Evolutionary conservation across 495 filamentous ascomycete genomes (phyloP), one percentile per base, ranked within the genome.

Genomic region (Daldinia childiae): DNA sequence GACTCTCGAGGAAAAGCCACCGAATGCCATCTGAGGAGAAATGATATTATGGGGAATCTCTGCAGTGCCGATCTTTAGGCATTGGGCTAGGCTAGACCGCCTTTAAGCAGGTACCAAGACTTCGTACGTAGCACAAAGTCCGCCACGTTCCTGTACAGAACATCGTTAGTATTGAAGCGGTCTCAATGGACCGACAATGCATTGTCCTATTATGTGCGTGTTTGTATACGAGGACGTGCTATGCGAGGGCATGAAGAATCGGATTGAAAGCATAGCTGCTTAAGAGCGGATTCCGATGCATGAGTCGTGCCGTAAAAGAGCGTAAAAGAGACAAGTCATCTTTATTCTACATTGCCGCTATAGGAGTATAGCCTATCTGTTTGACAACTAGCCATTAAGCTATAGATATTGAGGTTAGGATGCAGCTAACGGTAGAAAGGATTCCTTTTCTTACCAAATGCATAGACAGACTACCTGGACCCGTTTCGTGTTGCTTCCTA

Each of bases 11-110:
- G 4, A 54, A 32, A 69, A 69, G 66, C 66, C 66, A 69, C 71
- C 54, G 66, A 66, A 73, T 64, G 71, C 71, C 52, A 62, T 62
- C 34, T 54, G 41, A 58, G 58, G 61, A 54, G 51, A 36, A 60
- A 65, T 68, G 64, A 14, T 59, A 64, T 29, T 63, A 68, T 72
- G 71, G 71, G 61, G 71, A 19, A 19, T 65, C 64, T 63, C 59
- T 56, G 43, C 41, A 62, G 62, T 69, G 65, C 61, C 65, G 61
- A 73, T 73, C 70, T 54, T 54, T 58, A 9, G 34, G 11, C 32
- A 36, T 34, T 62, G 62, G 71, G 62, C 71, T 50, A 73, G 71
- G 62, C 71, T 50, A 73, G 71, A 73, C 66, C 71, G 71, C 71
- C 66, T 66, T 56, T 54, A 34, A 73, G 66, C 58, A 69, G 70